Evolutionary conservation across 768 basidiomycete species (phyloP).

Genomic region (Multifurca ochricompacta): DNA sequence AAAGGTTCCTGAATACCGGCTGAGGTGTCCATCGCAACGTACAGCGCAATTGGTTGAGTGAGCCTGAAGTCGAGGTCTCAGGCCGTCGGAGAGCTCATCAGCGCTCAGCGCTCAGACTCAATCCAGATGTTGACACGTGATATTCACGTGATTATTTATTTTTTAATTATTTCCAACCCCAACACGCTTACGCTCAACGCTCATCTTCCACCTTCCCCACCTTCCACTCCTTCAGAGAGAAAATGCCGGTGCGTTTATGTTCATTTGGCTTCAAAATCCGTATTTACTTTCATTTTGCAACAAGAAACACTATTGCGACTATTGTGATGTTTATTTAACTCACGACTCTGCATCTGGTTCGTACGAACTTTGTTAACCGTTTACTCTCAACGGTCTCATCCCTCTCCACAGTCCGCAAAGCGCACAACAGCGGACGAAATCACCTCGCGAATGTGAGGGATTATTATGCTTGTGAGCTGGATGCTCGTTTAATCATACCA

Average conservation of each 20-base stretch:
- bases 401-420: constrained; percentile 71
- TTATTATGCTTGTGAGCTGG: constrained; percentile 77
- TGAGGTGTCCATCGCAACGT: constrained; percentile 52
- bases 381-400: not conserved
- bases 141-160: constrained; percentile 2
- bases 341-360: constrained; percentile 90
- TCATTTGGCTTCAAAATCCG: not conserved
- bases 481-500: not conserved
- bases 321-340: constrained; percentile 89
- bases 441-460: constrained; percentile 94
- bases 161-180: too few relatives aligned
- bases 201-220: not conserved
- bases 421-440: constrained; percentile 96
- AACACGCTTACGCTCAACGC: too few relatives aligned
- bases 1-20: constrained; percentile 90
- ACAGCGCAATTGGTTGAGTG: not conserved
- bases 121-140: not conserved
- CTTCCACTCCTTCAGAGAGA: constrained; percentile 17
- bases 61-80: not conserved
- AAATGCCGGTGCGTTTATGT: constrained; percentile 56
- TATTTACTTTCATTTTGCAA: constrained; percentile 9
- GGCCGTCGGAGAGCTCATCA: not conserved
- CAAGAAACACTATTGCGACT: constrained; percentile 91
- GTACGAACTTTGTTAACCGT: constrained; percentile 21
- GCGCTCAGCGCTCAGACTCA: not conserved